A percentile compares a stretch with the other conserved stretches of the same genome.
Conservation (phyloP, 2,329 filamentous ascomycete genomes). For the Didymella exigua region DNA sequence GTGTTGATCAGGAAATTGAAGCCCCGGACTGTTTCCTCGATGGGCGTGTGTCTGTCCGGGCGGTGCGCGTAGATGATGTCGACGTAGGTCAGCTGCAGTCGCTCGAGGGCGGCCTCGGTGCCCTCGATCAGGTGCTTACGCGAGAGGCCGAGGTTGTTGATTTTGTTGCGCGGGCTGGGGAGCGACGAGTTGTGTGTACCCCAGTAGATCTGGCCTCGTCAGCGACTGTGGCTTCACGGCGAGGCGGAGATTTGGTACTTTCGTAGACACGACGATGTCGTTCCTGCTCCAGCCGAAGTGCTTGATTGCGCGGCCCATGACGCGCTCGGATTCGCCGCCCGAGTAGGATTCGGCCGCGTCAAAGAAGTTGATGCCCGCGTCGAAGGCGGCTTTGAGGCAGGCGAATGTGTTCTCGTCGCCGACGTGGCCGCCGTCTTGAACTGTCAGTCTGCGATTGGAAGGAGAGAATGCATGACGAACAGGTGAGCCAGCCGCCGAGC, state of each 20-base stretch:
- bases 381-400: constrained; percentile 61
- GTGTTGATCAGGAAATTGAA: constrained; percentile 74
- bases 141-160: constrained; percentile 72
- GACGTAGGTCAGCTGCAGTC: constrained; percentile 66
- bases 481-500: constrained; percentile 68
- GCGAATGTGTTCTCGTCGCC: constrained; percentile 66
- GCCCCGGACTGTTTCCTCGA: constrained; percentile 72
- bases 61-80: constrained; percentile 74
- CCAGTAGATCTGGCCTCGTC: constrained; percentile 63
- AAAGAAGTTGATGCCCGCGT: constrained; percentile 66
- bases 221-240: neutral
- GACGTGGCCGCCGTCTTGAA: constrained; percentile 67
- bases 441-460: neutral
- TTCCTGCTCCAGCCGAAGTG: constrained; percentile 63
- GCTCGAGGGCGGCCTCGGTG: constrained; percentile 63
- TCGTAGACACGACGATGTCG: constrained; percentile 64
- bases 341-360: constrained; percentile 63
- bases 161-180: constrained; percentile 57
- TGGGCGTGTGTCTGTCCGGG: constrained; percentile 70
- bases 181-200: constrained; percentile 58
- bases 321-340: constrained; percentile 58
- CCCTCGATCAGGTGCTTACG: constrained; percentile 75
- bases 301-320: constrained; percentile 63
- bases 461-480: neutral
- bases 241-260: no score